Evolutionary conservation across 1,284 basidiomycete species (phyloP).

Genomic region (Apiotrichum veenhuisii): DNA sequence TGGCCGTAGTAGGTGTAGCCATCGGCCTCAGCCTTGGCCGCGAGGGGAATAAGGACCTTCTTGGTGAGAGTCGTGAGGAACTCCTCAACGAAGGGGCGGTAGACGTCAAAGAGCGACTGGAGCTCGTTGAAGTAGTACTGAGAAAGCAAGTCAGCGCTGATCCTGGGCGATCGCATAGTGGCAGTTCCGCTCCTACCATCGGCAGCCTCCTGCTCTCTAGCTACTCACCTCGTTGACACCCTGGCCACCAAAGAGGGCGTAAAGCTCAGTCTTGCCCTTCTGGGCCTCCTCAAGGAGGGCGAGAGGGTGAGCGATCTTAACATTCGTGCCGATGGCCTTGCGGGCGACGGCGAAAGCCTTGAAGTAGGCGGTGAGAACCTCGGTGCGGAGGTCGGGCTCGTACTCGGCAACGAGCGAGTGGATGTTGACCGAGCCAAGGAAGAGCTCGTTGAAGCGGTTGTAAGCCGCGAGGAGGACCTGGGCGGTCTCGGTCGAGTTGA

Average conservation of each 20-base stretch:
- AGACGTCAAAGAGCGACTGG: constrained; percentile 83
- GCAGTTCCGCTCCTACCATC: too few relatives aligned
- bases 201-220: too few relatives aligned
- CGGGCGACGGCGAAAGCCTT: constrained; percentile 70
- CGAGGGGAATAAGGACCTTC: constrained; percentile 69
- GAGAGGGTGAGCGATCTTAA: constrained; percentile 64
- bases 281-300: constrained; percentile 71
- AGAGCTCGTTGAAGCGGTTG: constrained; percentile 71
- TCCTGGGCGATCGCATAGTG: not conserved
- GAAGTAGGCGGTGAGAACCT: constrained; percentile 77
- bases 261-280: constrained; percentile 71
- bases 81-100: constrained; percentile 75
- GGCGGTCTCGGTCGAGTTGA: constrained; percentile 58
- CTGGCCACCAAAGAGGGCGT: constrained; percentile 96
- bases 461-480: constrained; percentile 69
- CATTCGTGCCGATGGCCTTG: constrained; percentile 56
- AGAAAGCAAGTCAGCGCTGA: constrained; percentile 19
- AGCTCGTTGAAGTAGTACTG: constrained; percentile 92
- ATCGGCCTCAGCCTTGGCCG: constrained; percentile 57
- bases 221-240: constrained; percentile 78
- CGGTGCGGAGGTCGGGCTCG: constrained; percentile 70
- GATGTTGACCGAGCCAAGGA: constrained; percentile 62
- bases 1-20: constrained; percentile 69
- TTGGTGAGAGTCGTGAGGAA: constrained; percentile 64
- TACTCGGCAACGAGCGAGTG: constrained; percentile 75